These are phyloP conservation scores for Gossypium ekmanianum DNA, from an alignment of 345 rosid species.

Conservation along the genomic window DNA sequence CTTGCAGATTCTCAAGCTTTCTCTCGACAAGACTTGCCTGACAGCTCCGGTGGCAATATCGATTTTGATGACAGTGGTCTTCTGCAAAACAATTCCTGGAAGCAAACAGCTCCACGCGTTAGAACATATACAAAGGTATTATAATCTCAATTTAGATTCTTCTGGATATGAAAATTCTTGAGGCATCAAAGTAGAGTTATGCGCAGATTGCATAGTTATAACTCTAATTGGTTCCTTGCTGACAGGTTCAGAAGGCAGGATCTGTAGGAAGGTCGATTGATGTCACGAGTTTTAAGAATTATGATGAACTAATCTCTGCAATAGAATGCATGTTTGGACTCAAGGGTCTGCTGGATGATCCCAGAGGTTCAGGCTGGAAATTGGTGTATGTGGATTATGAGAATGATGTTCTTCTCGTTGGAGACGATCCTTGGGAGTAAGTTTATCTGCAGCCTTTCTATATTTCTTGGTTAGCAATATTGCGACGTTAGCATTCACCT, in stretches of 20 bases:
- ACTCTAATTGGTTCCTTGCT: conserved; percentile 8
- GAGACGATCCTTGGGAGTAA: conserved; percentile 99
- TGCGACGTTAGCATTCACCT: no score
- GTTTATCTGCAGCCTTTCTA: background rate
- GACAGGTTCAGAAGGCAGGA: conserved; percentile 94
- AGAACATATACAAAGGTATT: conserved; percentile 92
- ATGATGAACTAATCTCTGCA: conserved; percentile 74
- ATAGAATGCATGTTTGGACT: conserved; percentile 97
- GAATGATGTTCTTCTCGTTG: conserved; percentile 90
- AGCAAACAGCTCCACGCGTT: conserved; percentile 66
- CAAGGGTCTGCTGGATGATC: conserved; percentile 77
- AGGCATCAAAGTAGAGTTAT: background rate
- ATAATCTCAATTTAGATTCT: background rate
- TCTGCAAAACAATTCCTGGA: conserved; percentile 68
- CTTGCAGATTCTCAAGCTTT: conserved; percentile 82
- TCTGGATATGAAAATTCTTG: background rate
- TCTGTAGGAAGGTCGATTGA: conserved; percentile 97
- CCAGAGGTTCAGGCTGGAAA: conserved; percentile 88
- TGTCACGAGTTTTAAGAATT: conserved; percentile 78
- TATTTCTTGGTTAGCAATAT: background rate
- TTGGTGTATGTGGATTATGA: conserved; percentile 94
- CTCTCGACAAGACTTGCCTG: conserved; percentile 76
- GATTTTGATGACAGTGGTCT: conserved; percentile 80
- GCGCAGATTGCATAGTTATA: background rate
- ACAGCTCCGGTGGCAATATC: conserved; percentile 82